These are phyloP conservation scores for Paralagenidium karlingii DNA, from an alignment of 352 stramenopile species.

Conservation along the genomic window DNA sequence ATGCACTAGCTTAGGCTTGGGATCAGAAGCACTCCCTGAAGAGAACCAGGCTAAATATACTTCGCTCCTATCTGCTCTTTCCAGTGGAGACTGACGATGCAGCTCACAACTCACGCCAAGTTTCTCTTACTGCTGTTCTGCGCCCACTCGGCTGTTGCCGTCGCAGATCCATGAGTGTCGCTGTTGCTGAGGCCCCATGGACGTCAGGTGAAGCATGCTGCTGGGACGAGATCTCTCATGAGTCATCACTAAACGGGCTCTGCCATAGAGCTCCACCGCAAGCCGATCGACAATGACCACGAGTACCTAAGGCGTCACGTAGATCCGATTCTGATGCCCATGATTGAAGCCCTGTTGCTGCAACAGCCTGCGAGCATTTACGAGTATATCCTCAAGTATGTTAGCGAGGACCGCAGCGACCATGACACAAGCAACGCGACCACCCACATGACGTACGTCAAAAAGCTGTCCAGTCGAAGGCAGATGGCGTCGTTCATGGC, in stretches of 20 bases:
- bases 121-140: no score
- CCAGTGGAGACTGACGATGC: no score
- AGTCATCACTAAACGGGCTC: no score
- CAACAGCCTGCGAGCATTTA: constrained; percentile 73
- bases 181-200: not conserved
- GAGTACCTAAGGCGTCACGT: constrained; percentile 70
- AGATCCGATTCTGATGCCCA: constrained; percentile 68
- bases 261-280: constrained; percentile 8
- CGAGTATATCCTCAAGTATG: constrained; percentile 71
- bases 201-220: not conserved
- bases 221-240: no score
- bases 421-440: constrained; percentile 16
- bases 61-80: no score
- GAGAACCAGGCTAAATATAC: no score
- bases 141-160: no score
- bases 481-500: constrained; percentile 82
- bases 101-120: no score
- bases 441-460: constrained; percentile 44
- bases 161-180: not conserved
- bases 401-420: constrained; percentile 32
- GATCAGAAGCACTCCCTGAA: no score
- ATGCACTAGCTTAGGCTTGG: no score
- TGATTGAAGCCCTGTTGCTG: constrained; percentile 66
- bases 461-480: constrained; percentile 49
- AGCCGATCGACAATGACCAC: constrained; percentile 46